These are phyloP conservation scores for Pistacia vera DNA, from an alignment of 345 rosid species.

Conservation along the genomic window DNA sequence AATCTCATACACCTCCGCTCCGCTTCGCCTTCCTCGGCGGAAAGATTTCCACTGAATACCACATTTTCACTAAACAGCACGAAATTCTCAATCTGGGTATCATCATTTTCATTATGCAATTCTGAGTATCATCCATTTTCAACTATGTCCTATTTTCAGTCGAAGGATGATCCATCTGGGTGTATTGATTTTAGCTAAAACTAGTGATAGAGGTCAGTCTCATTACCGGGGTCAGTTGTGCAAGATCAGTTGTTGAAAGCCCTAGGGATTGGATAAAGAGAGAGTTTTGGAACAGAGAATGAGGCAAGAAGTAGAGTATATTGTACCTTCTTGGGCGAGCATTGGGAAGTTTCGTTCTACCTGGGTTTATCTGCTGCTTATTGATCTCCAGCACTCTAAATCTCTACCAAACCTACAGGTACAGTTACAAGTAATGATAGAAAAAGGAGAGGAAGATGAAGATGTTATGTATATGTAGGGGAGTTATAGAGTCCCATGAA, in stretches of 20 bases:
- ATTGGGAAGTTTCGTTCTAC: conserved; percentile 34
- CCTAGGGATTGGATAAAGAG: conserved; percentile 29
- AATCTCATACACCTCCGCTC: conserved; percentile 37
- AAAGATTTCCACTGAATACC: conserved; percentile 21
- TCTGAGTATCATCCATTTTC: conserved; percentile 12
- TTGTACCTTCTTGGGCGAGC: conserved; percentile 34
- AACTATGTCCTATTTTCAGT: too few species aligned
- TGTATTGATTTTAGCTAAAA: conserved; percentile 6
- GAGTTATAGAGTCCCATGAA: too few species aligned
- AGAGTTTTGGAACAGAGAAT: conserved; percentile 25
- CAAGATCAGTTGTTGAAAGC: conserved; percentile 36
- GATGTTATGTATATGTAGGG: too few species aligned
- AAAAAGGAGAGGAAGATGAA: too few species aligned
- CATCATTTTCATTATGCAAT: conserved; percentile 31
- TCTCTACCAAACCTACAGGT: background rate
- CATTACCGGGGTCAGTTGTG: conserved; percentile 30
- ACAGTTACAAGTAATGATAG: too few species aligned
- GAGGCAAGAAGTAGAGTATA: conserved; percentile 15
- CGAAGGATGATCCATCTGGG: too few species aligned
- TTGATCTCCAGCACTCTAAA: conserved; percentile 56
- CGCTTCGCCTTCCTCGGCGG: background rate
- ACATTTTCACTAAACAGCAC: conserved; percentile 15
- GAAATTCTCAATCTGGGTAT: conserved; percentile 17
- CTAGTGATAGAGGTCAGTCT: conserved; percentile 17
- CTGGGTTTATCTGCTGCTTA: conserved; percentile 37